Conservation (phyloP, 2,329 filamentous ascomycete genomes). For the Zymoseptoria pseudotritici region DNA sequence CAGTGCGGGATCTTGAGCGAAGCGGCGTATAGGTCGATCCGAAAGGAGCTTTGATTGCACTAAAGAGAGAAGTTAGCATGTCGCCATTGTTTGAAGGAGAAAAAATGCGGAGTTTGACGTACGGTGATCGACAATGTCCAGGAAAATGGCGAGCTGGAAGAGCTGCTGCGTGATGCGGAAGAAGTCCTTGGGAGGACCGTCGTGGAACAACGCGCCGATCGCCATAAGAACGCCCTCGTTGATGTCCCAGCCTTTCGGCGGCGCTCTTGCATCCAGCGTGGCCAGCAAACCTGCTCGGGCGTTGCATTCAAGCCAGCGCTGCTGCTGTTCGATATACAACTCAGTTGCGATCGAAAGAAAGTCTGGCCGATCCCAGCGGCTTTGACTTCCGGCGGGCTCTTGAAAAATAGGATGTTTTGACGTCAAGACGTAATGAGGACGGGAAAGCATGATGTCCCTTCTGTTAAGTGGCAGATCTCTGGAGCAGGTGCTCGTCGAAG, state of each 20-base stretch:
- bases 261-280: background rate
- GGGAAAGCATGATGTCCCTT: background rate
- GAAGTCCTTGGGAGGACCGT: no score
- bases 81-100: background rate
- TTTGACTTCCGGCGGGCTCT: background rate
- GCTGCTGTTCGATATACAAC: background rate
- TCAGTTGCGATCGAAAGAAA: background rate
- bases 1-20: no score
- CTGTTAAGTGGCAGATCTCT: background rate
- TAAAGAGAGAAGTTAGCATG: background rate
- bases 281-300: background rate
- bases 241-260: background rate
- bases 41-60: background rate
- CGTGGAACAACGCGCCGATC: no score
- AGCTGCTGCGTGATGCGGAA: slow-evolving; percentile 29
- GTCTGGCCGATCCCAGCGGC: background rate
- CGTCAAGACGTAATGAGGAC: background rate
- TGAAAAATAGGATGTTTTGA: background rate
- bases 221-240: no score
- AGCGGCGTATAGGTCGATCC: no score
- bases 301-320: background rate
- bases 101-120: background rate
- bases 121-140: slow-evolving; percentile 56
- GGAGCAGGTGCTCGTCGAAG: background rate
- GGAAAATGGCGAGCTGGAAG: slow-evolving; percentile 65